Base-by-base conservation (phyloP, 305 asterid species). In the Coffea humblotiana region DNA sequence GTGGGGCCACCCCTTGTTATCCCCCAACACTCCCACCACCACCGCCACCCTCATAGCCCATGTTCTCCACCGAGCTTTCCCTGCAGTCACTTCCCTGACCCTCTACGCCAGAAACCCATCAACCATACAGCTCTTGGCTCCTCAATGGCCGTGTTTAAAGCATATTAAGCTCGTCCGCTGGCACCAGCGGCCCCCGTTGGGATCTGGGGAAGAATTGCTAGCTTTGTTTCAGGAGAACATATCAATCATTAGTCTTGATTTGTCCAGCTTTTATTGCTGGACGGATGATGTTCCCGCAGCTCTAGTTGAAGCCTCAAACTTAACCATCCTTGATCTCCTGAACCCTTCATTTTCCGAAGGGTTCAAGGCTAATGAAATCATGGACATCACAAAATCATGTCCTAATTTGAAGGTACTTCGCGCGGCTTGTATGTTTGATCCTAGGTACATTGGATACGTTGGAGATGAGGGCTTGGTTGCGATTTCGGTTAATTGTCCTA, bases 271-370 rank as follows among this genome's bases (percentile, higher is more conserved):
- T 45, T 95, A 95, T 43, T 92, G 98, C 88, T 95, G 97, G 97
- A 91, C 96, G 7, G 99, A 95, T 63, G 97, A 95, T 85, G 83
- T 91, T 76, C 90, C 91, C 16, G 87, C 89, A 6, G 91, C 96
- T 5, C 84, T 93, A 10, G 85, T 86, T 40, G 77, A 91, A n/a
- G 87, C 93, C 0, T 70, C 90, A 1, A 85, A 79, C 58, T 88
- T 93, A 80, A 89, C 85, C 0, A 66, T 76, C 63, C 88, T 95
- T 35, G 86, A 95, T 86, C 86, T 91, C 23, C 69, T 95, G 81
- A 95, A 95, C 65, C 92, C 95, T 7, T 90, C 98, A 0, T 90
- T 92, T 49, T 80, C 97, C 0, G 94, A 92, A 81, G 99, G 98
- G 0, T 92, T 95, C 54, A 92, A 89, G 81, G 83, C 97, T 25